Conservation (phyloP, 208 protist genomes). For the Trypanosoma caninum region DNA sequence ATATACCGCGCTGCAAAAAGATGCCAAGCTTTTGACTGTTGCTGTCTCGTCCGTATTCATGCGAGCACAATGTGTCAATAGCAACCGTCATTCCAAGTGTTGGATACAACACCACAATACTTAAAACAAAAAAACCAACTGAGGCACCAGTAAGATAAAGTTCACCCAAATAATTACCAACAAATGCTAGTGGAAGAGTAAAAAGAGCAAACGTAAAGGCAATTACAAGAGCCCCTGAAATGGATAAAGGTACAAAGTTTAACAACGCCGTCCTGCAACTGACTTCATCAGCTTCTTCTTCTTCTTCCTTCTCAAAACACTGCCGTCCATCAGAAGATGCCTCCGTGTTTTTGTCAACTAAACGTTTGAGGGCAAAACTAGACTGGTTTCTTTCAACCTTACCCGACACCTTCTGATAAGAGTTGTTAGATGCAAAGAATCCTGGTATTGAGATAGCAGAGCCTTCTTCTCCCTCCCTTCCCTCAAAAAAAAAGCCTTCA, state of each 20-base stretch:
- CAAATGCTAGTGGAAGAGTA: constrained; percentile 68
- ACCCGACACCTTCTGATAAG: too few relatives aligned
- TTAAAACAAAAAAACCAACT: constrained; percentile 80
- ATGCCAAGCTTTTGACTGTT: constrained; percentile 69
- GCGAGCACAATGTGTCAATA: constrained; percentile 81
- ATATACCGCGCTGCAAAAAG: constrained; percentile 67
- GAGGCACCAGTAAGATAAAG: constrained; percentile 61
- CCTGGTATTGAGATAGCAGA: too few relatives aligned
- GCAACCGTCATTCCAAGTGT: constrained; percentile 81
- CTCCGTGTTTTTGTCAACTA: not conserved
- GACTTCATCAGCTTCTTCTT: constrained; percentile 38
- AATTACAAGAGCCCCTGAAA: constrained; percentile 66
- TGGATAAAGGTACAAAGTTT: constrained; percentile 61
- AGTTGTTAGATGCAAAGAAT: too few relatives aligned
- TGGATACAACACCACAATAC: constrained; percentile 68
- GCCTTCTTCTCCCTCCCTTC: too few relatives aligned
- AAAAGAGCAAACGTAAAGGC: constrained; percentile 79
- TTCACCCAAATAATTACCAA: constrained; percentile 72
- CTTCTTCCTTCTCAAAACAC: constrained; percentile 28
- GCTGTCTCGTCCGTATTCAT: constrained; percentile 75
- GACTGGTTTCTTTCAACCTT: too few relatives aligned
- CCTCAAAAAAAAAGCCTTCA: too few relatives aligned
- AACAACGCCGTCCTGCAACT: constrained; percentile 35
- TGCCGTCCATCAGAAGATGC: constrained; percentile 16
- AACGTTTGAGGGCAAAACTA: too few relatives aligned